A percentile compares a stretch with the other conserved stretches of the same genome.
Conservation (phyloP, 2,329 filamentous ascomycete genomes). For the Fusarium abutilonis region DNA sequence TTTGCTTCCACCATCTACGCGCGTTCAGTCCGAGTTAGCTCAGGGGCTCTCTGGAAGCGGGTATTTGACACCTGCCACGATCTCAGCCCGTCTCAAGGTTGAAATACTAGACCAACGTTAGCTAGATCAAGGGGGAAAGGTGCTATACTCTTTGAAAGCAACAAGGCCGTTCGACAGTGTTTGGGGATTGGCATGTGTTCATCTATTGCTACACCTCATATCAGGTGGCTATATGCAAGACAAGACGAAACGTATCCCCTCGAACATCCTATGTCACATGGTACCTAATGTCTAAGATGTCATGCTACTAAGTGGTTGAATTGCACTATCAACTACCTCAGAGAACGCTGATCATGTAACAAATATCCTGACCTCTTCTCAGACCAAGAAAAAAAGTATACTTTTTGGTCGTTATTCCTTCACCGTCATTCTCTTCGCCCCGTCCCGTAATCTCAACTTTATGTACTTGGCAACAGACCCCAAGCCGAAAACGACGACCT, state of each 20-base stretch:
- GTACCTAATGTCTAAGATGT: background rate
- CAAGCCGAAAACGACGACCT: constrained; percentile 36
- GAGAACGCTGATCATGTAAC: constrained; percentile 12
- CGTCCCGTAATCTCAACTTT: constrained; percentile 30
- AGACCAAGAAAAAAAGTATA: constrained; percentile 31
- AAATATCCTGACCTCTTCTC: constrained; percentile 12
- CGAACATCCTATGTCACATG: background rate
- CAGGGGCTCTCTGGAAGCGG: background rate
- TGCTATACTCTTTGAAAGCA: too few species aligned
- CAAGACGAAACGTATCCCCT: background rate
- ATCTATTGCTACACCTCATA: background rate
- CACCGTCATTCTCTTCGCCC: constrained; percentile 6
- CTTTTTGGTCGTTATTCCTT: constrained; percentile 30
- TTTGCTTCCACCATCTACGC: background rate
- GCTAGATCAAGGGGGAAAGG: too few species aligned
- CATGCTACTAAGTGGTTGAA: constrained; percentile 18
- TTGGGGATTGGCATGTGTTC: background rate
- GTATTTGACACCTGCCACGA: background rate
- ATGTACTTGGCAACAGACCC: constrained; percentile 37
- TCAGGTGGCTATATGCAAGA: background rate
- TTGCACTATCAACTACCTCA: constrained; percentile 25
- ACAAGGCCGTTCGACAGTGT: too few species aligned
- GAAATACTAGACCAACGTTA: too few species aligned
- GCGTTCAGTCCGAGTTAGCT: background rate
- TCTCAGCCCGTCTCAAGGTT: background rate